Evolutionary conservation across 805 yeast genomes (phyloP), one percentile per base, ranked within the genome.

Genomic region (Metschnikowia noctiluminum): DNA sequence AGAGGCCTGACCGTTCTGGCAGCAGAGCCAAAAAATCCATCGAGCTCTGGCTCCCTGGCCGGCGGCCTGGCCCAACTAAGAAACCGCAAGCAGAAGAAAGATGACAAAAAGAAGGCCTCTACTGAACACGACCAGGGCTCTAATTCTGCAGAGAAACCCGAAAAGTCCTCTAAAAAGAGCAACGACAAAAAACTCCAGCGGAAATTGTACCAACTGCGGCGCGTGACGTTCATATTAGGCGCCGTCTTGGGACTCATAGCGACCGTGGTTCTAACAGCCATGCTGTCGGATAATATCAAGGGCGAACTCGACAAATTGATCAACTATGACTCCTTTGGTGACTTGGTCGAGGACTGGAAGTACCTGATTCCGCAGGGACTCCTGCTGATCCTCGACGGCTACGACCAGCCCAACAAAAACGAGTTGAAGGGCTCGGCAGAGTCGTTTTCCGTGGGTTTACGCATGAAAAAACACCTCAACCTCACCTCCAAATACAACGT

Each of bases 381-480:
- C 13, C 78, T 80, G 45, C 71, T 78, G 7, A 79, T 88, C 37
- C 68, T 91, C 32, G 70, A 75, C 16, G 85, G 82, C 46, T 68
- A 81, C n/a, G 75, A 75, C 40, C 58, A 61, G n/a, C 72, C 69
- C 11, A 60, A 60, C 8, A 53, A 53, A 13, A 67, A 62, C 30
- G 55, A 54, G 38, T 62, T 75, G 30, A 73, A 73, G 16, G 85
- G 84, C 35, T 74, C 86, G 6, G 80, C 89, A 6, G 96, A 89
- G 51, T 82, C 91, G 42, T 94, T 94, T 70, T 89, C 94, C 0
- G 96, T 90, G 14, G 99, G 99, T 1, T 79, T 76, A 56, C 59
- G 76, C 36, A 68, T 92, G 74, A 69, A 69, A 35, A 62, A 65
- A 10, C 79, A 78, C 26, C 73, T 78, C 30, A 78, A 82, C 35